Conservation (phyloP, 202 grass and related monocot genomes). For the Saccharum hybrid region DNA sequence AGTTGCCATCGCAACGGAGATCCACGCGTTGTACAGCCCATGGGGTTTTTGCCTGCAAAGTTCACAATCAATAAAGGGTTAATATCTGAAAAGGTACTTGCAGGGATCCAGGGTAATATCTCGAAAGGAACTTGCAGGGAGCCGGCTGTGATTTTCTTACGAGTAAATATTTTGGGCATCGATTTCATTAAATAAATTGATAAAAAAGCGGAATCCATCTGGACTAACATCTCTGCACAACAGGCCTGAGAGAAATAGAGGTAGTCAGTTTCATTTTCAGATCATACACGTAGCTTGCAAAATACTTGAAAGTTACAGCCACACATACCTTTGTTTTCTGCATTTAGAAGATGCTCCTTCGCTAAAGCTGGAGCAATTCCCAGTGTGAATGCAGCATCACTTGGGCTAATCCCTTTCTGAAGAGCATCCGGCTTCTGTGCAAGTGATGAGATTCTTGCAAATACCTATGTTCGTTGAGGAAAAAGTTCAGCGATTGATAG, state of each 20-base stretch:
- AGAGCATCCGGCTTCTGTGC: conserved; percentile 81
- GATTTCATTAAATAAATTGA: conserved; percentile 93
- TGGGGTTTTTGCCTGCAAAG: conserved; percentile 65
- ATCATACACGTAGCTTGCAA: conserved; percentile 22
- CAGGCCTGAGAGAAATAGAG: conserved; percentile 58
- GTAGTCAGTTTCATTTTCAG: background rate
- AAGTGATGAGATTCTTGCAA: conserved; percentile 80
- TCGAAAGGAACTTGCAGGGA: background rate
- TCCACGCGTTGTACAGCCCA: conserved; percentile 67
- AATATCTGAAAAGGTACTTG: background rate
- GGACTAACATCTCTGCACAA: conserved; percentile 90
- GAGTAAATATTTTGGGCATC: conserved; percentile 77
- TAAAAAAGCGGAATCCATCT: conserved; percentile 88
- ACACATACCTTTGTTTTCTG: conserved; percentile 84
- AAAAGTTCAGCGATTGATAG: background rate
- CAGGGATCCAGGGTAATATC: background rate
- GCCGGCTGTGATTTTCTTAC: conserved; percentile 58
- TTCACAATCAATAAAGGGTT: conserved; percentile 10
- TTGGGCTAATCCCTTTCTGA: conserved; percentile 88
- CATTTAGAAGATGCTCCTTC: conserved; percentile 94
- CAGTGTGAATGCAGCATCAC: conserved; percentile 90
- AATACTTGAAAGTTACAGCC: conserved; percentile 17
- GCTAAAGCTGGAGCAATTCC: conserved; percentile 96
- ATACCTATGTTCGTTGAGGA: conserved; percentile 56
- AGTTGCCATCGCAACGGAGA: conserved; percentile 46